Conservation (phyloP, 176 grass and related monocot genomes). For the Oropetium thomaeum region DNA sequence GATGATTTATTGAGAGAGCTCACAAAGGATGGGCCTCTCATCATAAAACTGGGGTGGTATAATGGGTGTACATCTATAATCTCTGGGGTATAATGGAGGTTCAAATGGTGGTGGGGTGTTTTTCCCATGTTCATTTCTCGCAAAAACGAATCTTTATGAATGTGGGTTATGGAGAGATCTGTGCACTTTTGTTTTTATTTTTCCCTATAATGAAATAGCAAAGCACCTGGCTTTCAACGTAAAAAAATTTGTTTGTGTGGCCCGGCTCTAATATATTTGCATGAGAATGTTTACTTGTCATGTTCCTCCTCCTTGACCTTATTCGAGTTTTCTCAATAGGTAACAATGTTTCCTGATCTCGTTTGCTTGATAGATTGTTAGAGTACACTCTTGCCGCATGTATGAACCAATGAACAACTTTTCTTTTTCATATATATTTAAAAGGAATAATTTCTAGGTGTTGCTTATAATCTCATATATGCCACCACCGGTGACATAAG, state of each 20-base stretch:
- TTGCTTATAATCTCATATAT: too few relatives aligned
- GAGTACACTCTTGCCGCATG: not conserved
- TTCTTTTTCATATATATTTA: not conserved
- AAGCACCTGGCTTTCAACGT: too few relatives aligned
- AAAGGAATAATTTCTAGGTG: too few relatives aligned
- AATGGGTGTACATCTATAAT: slow-evolving; percentile 37
- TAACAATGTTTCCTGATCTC: not conserved
- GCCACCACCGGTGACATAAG: too few relatives aligned
- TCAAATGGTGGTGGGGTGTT: slow-evolving; percentile 17
- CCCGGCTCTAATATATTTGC: too few relatives aligned
- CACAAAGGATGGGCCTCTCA: not conserved
- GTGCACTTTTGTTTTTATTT: not conserved
- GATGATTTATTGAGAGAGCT: not conserved
- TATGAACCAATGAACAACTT: not conserved
- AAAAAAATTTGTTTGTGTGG: too few relatives aligned
- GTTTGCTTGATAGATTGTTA: not conserved
- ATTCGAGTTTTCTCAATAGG: not conserved
- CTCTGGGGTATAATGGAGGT: slow-evolving; percentile 33
- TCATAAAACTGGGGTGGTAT: slow-evolving; percentile 2
- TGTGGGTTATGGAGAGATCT: not conserved
- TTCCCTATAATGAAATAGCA: too few relatives aligned
- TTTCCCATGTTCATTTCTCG: too few relatives aligned
- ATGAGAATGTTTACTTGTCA: too few relatives aligned
- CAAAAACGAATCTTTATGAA: not conserved
- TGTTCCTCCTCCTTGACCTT: too few relatives aligned